Conservation (phyloP, 2,329 filamentous ascomycete genomes). For the Pleomassaria siparia region DNA sequence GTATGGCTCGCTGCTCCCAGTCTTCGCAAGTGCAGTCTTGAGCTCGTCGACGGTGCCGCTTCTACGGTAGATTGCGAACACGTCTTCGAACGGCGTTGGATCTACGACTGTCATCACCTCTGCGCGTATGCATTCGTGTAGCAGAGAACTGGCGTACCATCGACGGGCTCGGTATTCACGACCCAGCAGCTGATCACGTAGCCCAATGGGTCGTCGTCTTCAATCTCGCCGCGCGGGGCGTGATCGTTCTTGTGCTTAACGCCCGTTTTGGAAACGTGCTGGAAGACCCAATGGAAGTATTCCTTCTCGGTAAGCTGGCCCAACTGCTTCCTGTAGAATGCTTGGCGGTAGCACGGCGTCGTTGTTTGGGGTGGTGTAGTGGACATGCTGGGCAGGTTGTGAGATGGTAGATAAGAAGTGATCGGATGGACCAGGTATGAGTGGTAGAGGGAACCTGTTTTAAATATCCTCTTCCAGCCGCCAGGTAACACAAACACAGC, state of each 20-base stretch:
- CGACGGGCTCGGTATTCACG: background rate
- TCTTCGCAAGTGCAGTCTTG: background rate
- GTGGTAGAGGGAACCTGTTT: no score
- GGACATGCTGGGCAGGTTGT: background rate
- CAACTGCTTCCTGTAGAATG: background rate
- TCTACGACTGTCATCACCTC: background rate
- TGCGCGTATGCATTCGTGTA: background rate
- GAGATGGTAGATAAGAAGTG: no score
- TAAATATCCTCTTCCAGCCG: no score
- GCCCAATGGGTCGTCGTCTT: constrained; percentile 2
- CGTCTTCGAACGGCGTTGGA: background rate
- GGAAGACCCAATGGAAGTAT: constrained; percentile 2
- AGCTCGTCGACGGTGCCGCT: background rate
- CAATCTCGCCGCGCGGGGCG: background rate
- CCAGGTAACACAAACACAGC: no score
- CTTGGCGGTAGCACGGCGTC: background rate
- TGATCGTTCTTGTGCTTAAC: constrained; percentile 1
- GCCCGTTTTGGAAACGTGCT: background rate
- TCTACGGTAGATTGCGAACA: background rate
- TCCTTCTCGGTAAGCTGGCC: constrained; percentile 1
- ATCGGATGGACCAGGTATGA: no score
- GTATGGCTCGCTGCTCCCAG: background rate
- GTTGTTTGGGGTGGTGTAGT: background rate
- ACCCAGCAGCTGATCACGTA: background rate
- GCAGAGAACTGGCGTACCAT: background rate